Conservation (phyloP, 495 filamentous ascomycete species). For the Penicillium steckii region DNA sequence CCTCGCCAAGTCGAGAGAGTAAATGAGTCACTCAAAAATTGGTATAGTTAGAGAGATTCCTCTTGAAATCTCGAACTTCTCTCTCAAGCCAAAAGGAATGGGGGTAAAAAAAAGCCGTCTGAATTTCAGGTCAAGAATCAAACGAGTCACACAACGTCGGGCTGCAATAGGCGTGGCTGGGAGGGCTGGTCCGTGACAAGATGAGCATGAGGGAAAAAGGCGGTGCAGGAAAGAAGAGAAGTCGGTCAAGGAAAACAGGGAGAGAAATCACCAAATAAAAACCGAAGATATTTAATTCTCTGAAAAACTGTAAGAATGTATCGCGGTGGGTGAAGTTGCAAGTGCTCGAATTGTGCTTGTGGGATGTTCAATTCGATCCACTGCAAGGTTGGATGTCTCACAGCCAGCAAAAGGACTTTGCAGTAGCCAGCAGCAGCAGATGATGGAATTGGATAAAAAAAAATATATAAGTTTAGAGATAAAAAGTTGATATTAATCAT, state of each 20-base stretch:
- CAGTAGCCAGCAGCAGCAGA: slow-evolving; percentile 13
- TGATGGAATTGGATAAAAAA: too few relatives aligned
- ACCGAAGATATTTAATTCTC: slow-evolving; percentile 5
- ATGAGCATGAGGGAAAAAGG: slow-evolving; percentile 16
- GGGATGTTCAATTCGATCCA: slow-evolving; percentile 15
- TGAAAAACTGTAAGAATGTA: too few relatives aligned
- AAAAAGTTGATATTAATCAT: neutral
- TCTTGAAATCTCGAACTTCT: neutral
- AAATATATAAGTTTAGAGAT: slow-evolving; percentile 5
- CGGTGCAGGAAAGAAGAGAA: slow-evolving; percentile 15
- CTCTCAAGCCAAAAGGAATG: neutral
- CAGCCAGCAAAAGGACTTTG: slow-evolving; percentile 27
- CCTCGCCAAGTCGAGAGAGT: too few relatives aligned
- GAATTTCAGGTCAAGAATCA: slow-evolving; percentile 10
- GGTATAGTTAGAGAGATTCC: too few relatives aligned
- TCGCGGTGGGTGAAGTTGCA: neutral
- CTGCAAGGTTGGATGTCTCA: slow-evolving; percentile 31
- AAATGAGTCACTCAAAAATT: too few relatives aligned
- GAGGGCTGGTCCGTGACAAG: slow-evolving; percentile 20
- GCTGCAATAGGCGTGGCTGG: slow-evolving; percentile 32
- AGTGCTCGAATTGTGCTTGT: slow-evolving; percentile 2
- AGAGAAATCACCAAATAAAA: neutral
- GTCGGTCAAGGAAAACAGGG: slow-evolving; percentile 16
- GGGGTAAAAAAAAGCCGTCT: too few relatives aligned
- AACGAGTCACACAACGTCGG: slow-evolving; percentile 32